Percentiles rank a stretch among this genome's conserved stretches.
Conservation (phyloP, 495 filamentous ascomycete species). For the Penicillium paxilli region DNA sequence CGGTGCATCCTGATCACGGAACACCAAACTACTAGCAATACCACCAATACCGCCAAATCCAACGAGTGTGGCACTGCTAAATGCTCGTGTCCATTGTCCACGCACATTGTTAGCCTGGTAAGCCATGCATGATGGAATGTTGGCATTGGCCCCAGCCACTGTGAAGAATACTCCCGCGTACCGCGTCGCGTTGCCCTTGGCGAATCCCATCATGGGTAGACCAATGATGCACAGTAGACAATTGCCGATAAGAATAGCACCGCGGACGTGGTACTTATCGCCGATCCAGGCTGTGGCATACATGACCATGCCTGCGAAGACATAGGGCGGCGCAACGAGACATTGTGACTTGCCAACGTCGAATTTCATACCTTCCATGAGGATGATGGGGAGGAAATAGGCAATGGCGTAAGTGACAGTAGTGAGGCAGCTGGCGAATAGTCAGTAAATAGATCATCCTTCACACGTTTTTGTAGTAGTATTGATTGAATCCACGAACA, state of each 20-base stretch:
- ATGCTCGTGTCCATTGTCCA: slow-evolving; percentile 66
- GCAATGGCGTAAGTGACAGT: slow-evolving; percentile 64
- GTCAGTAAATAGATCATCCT: neutral
- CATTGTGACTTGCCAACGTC: slow-evolving; percentile 56
- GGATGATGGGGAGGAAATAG: slow-evolving; percentile 69
- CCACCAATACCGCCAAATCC: slow-evolving; percentile 60
- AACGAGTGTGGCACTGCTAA: slow-evolving; percentile 56
- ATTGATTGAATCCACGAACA: slow-evolving; percentile 22
- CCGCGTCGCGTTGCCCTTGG: slow-evolving; percentile 44
- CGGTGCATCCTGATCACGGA: slow-evolving; percentile 58
- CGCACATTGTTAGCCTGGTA: slow-evolving; percentile 69
- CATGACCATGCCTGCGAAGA: slow-evolving; percentile 60
- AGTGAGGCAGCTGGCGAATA: slow-evolving; percentile 42
- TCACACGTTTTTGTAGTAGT: neutral
- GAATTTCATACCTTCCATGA: slow-evolving; percentile 58
- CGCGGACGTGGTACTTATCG: slow-evolving; percentile 58
- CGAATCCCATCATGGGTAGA: slow-evolving; percentile 56
- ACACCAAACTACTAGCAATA: slow-evolving; percentile 57
- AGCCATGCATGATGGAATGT: slow-evolving; percentile 57
- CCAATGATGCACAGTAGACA: slow-evolving; percentile 49
- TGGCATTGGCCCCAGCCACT: slow-evolving; percentile 60
- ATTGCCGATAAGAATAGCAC: slow-evolving; percentile 59
- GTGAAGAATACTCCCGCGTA: slow-evolving; percentile 68
- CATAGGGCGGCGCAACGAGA: slow-evolving; percentile 64
- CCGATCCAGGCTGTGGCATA: slow-evolving; percentile 49